Conservation (phyloP, 2,329 filamentous ascomycete species). For the Thermothelomyces thermophilus region DNA sequence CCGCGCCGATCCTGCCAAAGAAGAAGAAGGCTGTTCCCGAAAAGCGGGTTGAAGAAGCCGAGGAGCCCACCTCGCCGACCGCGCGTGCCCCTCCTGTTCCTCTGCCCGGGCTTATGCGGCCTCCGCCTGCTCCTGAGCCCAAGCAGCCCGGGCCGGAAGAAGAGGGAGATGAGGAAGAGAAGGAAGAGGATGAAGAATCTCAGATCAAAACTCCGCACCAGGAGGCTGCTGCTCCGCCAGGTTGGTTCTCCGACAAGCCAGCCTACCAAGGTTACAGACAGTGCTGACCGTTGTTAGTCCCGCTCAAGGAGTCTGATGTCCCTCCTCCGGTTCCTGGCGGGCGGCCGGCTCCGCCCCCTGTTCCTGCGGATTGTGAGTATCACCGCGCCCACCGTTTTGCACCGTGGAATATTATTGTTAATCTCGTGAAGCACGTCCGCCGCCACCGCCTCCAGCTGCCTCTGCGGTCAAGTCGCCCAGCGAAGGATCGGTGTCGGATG, state of each 20-base stretch:
- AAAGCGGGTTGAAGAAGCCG: conserved; percentile 38
- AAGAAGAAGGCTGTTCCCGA: conserved; percentile 48
- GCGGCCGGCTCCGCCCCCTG: conserved; percentile 50
- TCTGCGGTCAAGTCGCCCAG: conserved; percentile 57
- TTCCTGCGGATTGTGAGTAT: conserved; percentile 55
- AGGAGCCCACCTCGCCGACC: conserved; percentile 39
- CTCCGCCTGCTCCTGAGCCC: conserved; percentile 37
- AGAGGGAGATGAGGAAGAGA: conserved; percentile 26
- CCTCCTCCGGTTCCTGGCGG: conserved; percentile 43
- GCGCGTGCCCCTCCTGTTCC: conserved; percentile 49
- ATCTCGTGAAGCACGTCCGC: conserved; percentile 52
- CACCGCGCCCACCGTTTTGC: background rate
- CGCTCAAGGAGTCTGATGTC: conserved; percentile 27
- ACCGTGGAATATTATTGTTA: conserved; percentile 23
- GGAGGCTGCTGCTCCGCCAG: conserved; percentile 29
- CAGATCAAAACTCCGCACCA: conserved; percentile 27
- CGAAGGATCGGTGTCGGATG: conserved; percentile 79
- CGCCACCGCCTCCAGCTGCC: conserved; percentile 44
- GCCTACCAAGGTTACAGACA: background rate
- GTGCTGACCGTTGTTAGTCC: conserved; percentile 26
- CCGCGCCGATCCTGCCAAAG: conserved; percentile 58
- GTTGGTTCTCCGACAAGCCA: conserved; percentile 26
- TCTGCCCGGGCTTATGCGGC: conserved; percentile 65
- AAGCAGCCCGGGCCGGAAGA: conserved; percentile 40
- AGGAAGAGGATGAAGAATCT: conserved; percentile 28